Percentiles rank a stretch among this genome's conserved stretches.
Conservation (phyloP, 2,329 filamentous ascomycete species). For the Arthrobotrys pseudoclavata region DNA sequence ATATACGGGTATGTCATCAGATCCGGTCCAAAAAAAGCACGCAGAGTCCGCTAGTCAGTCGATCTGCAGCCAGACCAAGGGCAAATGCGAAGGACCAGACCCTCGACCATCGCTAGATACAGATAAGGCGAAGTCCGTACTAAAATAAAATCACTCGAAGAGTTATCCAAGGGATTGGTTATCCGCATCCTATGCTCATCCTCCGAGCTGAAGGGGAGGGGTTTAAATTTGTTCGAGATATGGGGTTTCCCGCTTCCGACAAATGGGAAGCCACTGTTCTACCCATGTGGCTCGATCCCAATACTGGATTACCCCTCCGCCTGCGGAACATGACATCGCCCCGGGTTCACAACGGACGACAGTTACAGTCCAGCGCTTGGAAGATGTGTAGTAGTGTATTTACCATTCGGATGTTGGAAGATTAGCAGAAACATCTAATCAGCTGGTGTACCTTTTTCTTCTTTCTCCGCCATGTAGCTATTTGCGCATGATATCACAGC, state of each 20-base stretch:
- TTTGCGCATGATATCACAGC: constrained; percentile 26
- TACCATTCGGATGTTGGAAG: not conserved
- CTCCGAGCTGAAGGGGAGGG: not conserved
- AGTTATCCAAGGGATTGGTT: not conserved
- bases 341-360: not conserved
- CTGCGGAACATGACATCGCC: constrained; percentile 3
- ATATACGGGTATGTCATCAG: constrained; percentile 2
- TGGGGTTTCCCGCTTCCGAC: constrained; percentile 33
- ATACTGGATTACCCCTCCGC: constrained; percentile 9
- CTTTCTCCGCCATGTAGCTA: not conserved
- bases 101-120: no score
- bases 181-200: not conserved
- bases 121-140: not conserved
- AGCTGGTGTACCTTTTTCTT: constrained; percentile 11
- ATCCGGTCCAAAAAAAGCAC: no score
- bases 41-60: not conserved
- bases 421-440: constrained; percentile 16
- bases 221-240: constrained; percentile 1
- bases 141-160: constrained; percentile 1
- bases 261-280: constrained; percentile 52
- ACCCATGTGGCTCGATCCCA: constrained; percentile 49
- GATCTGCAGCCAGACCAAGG: no score
- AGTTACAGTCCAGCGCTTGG: not conserved
- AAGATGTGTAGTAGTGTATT: not conserved
- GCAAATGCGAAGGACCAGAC: no score